A percentile compares a stretch with the other conserved stretches of the same genome.
These are phyloP conservation scores for Gynostemma pentaphyllum DNA, from an alignment of 306 rosid species.

Conservation along the genomic window DNA sequence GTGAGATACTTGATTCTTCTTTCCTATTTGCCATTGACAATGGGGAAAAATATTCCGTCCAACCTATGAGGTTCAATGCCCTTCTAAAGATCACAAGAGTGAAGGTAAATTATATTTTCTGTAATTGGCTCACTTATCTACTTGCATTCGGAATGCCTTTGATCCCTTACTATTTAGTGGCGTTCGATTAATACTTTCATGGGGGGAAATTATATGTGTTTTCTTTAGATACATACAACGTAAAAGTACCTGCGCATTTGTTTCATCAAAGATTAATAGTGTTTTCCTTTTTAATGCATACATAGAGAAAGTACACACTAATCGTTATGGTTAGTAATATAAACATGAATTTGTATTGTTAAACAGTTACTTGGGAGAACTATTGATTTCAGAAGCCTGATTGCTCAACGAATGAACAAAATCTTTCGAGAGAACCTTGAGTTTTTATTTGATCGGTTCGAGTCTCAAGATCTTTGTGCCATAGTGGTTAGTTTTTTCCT, in stretches of 20 bases:
- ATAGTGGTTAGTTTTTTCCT: constrained; percentile 57
- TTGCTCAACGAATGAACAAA: constrained; percentile 74
- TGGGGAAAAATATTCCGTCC: constrained; percentile 79
- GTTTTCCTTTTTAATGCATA: neutral
- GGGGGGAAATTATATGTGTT: neutral
- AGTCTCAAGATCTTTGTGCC: constrained; percentile 95
- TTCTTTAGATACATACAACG: neutral
- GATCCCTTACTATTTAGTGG: neutral
- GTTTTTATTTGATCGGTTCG: constrained; percentile 91
- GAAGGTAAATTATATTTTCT: constrained; percentile 44
- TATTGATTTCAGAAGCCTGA: constrained; percentile 74
- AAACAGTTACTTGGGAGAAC: constrained; percentile 91
- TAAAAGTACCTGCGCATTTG: neutral
- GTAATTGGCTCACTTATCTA: constrained; percentile 2
- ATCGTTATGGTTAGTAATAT: neutral
- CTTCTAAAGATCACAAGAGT: constrained; percentile 84
- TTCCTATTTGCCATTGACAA: constrained; percentile 83
- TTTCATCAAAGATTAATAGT: neutral
- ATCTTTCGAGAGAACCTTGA: constrained; percentile 84
- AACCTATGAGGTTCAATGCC: constrained; percentile 67
- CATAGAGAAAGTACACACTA: neutral
- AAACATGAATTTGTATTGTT: neutral
- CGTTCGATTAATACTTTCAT: neutral
- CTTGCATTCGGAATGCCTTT: neutral
- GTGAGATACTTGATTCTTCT: constrained; percentile 86